Base-by-base conservation (phyloP, 129 eudicot genomes). In the Lactuca saligna region DNA sequence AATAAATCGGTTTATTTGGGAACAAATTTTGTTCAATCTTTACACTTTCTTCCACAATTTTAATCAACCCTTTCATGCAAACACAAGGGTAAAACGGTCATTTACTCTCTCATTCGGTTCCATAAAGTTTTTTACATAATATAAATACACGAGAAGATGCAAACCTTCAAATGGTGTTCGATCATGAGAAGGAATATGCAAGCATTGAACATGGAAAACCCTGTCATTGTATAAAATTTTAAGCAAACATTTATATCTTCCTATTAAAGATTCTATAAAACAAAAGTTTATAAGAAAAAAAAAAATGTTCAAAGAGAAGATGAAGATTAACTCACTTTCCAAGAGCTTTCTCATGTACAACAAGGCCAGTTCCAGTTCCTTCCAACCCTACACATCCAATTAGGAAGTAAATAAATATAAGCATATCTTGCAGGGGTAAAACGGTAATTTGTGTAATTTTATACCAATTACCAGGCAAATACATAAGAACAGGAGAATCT, bases 361-460 rank as follows among this genome's bases (percentile, higher is more conserved):
- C 75, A 49, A 93, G 95, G 54, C 97, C 99, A 63, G 89, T 76
- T 65, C 99, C 99, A 49, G 87, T 70, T 54, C 97, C 97, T 79
- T 93, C 97, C 82, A 93, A 80, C 35, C 99, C 99, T 93, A 61
- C 44, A 61, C 44, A 63, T 31, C 41, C 29, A 57, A 57, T 31
- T 37, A 1, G 17, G n/a, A 34, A 11, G 7, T 35, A 68, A 17
- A 55, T 17, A 17, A 13, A 35, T 54, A 68, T 20, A 54, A 17
- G 54, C 37, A 14, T 54, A 39, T 37, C 17, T 39, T 46, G 51
- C 15, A 10, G 51, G 51, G 15, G 4, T 0, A 46, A 42, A 42
- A 8, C 49, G 49, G 49, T 42, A 42, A 35, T 54, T 42, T 57
- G 3, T 25, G 32, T 25, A 56, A 39, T 12, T 17, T 16, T 25